Base-by-base conservation (phyloP, 768 basidiomycete genomes). In the Termitomyces bulborhizus region DNA sequence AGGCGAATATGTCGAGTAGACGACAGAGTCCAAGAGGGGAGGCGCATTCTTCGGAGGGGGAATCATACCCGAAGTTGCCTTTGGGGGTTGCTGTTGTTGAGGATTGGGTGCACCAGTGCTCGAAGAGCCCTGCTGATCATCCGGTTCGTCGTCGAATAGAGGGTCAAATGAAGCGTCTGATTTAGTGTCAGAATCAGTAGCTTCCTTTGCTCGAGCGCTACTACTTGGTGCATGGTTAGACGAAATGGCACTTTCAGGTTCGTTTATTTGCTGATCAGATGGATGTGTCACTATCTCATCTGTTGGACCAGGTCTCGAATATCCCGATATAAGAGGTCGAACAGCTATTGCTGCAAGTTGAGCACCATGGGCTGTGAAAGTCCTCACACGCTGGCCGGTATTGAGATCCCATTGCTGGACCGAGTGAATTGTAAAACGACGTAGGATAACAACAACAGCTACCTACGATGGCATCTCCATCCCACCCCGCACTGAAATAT, bases 371-470 rank as follows among this genome's bases (percentile, higher is more conserved):
- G 87, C 80, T 0, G 80, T 84, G 67, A 90, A 98, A 46, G 77
- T 83, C 47, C 93, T 83, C 12, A 85, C 80, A 40, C 73, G 74
- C 57, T 90, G 80, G 6, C 97, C 96, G 0, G 88, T 95, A 65
- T 99, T 91, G 37, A 99, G 80, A 71, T 98, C 96, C 96, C 97
- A 98, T 83, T 98, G 91, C 96, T 98, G 62, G 42, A 29, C 21
- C 51, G 44, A 11, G 32, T 55, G 32, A 40, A 63, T 54, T 44
- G n/a, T 48, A 45, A 54, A 37, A 61, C 52, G 57, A 51, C 39
- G 43, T 55, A 45, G 45, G 11, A 18, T 45, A 45, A 53, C 13
- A 34, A 39, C 43, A 53, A 16, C 24, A 36, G 18, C 44, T 21
- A 77, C 90, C 68, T 68, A 93, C 94, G 44, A 84, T 76, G 13